Conservation (phyloP, 768 basidiomycete species). For the Boletus subcaerulescens region DNA sequence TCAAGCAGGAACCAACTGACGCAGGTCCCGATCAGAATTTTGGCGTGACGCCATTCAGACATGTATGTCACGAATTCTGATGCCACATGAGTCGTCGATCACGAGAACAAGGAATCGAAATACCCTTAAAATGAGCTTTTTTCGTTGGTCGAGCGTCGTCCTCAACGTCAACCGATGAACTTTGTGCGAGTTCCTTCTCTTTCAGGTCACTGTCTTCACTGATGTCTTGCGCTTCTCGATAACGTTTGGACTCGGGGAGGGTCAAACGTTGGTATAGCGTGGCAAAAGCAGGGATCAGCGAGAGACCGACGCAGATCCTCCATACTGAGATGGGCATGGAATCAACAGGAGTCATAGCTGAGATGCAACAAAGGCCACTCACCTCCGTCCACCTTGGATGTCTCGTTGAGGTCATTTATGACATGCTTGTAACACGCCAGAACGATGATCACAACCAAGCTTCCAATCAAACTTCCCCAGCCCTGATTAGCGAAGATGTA, state of each 20-base stretch:
- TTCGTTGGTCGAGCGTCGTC: constrained; percentile 30
- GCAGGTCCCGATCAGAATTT: constrained; percentile 65
- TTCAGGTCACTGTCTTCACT: constrained; percentile 32
- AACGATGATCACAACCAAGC: constrained; percentile 60
- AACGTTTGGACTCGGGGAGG: constrained; percentile 66
- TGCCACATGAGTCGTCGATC: neutral
- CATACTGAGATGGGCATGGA: constrained; percentile 42
- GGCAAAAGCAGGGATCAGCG: constrained; percentile 69
- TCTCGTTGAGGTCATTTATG: constrained; percentile 58
- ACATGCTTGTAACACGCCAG: constrained; percentile 59
- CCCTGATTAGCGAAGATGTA: constrained; percentile 79
- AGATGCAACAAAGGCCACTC: constrained; percentile 16
- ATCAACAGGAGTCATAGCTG: neutral
- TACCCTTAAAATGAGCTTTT: constrained; percentile 53
- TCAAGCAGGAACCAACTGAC: constrained; percentile 75
- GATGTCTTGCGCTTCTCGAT: constrained; percentile 37
- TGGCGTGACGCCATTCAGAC: constrained; percentile 67
- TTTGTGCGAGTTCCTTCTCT: constrained; percentile 22
- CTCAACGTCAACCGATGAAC: neutral
- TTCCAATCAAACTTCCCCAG: constrained; percentile 69
- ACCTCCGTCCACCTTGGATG: constrained; percentile 70
- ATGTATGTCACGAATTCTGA: constrained; percentile 67
- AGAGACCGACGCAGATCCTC: constrained; percentile 72
- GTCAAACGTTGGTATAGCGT: constrained; percentile 77
- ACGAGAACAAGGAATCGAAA: neutral